These are phyloP conservation scores for Kodamaea kakaduensis DNA, from an alignment of 805 yeast species.

Conservation along the genomic window DNA sequence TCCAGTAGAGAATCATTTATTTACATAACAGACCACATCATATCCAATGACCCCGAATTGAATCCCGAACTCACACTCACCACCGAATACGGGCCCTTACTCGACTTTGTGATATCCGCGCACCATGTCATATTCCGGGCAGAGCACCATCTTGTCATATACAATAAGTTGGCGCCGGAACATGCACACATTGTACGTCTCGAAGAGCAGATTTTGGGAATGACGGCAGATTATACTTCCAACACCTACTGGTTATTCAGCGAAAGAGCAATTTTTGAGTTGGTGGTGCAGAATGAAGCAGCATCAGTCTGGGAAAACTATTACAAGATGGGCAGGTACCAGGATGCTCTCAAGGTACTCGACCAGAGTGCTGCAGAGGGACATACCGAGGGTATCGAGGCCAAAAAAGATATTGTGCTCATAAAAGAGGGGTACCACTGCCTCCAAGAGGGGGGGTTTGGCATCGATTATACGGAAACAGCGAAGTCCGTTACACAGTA, in stretches of 20 bases:
- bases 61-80: slow-evolving; percentile 12
- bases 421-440: slow-evolving; percentile 50
- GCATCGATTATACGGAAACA: slow-evolving; percentile 17
- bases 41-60: slow-evolving; percentile 31
- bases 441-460: slow-evolving; percentile 33
- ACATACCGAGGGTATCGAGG: slow-evolving; percentile 2
- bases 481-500: slow-evolving; percentile 9
- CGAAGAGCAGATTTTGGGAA: slow-evolving; percentile 19
- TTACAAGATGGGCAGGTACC: slow-evolving; percentile 43
- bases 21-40: slow-evolving; percentile 15
- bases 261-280: slow-evolving; percentile 57
- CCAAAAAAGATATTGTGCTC: slow-evolving; percentile 43
- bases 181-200: background rate
- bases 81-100: slow-evolving; percentile 4
- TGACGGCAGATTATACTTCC: slow-evolving; percentile 25
- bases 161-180: slow-evolving; percentile 27
- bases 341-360: slow-evolving; percentile 12
- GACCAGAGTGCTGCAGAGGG: slow-evolving; percentile 5
- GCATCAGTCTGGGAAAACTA: slow-evolving; percentile 64
- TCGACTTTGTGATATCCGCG: slow-evolving; percentile 22
- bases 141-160: slow-evolving; percentile 18
- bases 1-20: slow-evolving; percentile 14
- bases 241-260: slow-evolving; percentile 79
- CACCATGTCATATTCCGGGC: slow-evolving; percentile 27
- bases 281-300: slow-evolving; percentile 65